phyloP scores from a whole-genome alignment of 2,329 filamentous ascomycete genomes.

The Paramyrothecium roridum region DNA sequence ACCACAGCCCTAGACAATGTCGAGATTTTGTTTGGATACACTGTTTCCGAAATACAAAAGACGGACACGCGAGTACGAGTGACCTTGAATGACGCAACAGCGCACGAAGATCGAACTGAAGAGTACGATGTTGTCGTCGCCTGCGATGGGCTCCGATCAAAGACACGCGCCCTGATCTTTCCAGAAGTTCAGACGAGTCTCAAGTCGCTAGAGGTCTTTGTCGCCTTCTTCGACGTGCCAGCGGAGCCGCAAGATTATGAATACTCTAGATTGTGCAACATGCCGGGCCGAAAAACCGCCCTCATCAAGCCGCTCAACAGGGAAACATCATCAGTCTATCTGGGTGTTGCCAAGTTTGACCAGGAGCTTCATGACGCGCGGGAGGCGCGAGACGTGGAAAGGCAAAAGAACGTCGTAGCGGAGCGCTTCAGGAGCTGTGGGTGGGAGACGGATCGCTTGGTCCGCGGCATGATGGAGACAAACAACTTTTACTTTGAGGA shows the following conservation, averaged over 20 bases:
- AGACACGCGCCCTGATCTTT: too few species aligned
- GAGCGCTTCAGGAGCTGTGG: not conserved
- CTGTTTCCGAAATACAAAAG: too few species aligned
- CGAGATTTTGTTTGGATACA: too few species aligned
- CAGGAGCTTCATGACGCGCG: not conserved
- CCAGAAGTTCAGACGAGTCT: too few species aligned
- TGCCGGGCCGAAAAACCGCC: not conserved
- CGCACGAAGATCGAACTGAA: too few species aligned
- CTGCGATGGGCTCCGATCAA: too few species aligned
- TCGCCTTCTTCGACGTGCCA: not conserved
- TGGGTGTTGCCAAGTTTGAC: not conserved
- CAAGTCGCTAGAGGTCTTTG: not conserved
- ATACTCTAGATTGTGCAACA: not conserved
- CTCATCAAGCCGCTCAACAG: not conserved
- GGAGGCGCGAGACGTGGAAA: not conserved
- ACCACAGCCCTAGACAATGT: too few species aligned
- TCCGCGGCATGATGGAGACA: conserved; percentile 1
- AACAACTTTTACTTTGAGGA: conserved; percentile 3
- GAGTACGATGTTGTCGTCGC: too few species aligned
- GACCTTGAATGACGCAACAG: too few species aligned
- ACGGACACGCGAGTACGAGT: too few species aligned
- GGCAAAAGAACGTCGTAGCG: not conserved
- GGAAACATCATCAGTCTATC: not conserved
- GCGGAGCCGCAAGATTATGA: not conserved
- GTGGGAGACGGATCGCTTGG: not conserved